These are phyloP conservation scores for Trametes versicolor DNA, from an alignment of 1,284 basidiomycete genomes.

Conservation along the genomic window DNA sequence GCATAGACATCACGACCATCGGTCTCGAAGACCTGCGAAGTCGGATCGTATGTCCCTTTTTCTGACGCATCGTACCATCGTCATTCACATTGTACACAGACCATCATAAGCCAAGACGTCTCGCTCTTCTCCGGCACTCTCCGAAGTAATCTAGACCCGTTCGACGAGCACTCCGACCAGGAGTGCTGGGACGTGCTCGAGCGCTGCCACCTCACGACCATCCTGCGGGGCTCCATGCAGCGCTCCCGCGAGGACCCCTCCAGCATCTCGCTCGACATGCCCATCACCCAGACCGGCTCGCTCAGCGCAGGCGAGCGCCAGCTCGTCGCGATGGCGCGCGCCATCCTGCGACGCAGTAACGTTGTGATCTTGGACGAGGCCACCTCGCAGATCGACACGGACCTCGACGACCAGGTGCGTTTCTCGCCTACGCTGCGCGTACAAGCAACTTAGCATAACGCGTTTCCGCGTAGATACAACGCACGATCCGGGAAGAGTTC, in stretches of 20 bases:
- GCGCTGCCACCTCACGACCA: conserved; percentile 65
- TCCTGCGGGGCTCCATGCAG: conserved; percentile 45
- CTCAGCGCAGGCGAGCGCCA: conserved; percentile 86
- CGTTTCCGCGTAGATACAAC: conserved; percentile 66
- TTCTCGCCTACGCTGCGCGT: too few species aligned
- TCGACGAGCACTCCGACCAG: conserved; percentile 66
- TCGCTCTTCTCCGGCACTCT: conserved; percentile 89
- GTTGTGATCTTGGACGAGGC: conserved; percentile 90
- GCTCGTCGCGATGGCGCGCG: conserved; percentile 78
- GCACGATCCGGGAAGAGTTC: conserved; percentile 82
- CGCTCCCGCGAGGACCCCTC: conserved; percentile 21
- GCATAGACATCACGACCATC: conserved; percentile 83
- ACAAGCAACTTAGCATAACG: too few species aligned
- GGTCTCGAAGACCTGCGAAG: conserved; percentile 86
- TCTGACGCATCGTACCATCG: not conserved
- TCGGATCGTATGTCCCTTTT: conserved; percentile 54
- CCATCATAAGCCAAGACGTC: conserved; percentile 86
- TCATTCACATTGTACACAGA: conserved; percentile 49
- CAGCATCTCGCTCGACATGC: conserved; percentile 61
- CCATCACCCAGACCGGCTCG: conserved; percentile 74
- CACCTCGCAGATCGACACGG: conserved; percentile 81
- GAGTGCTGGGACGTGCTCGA: conserved; percentile 74
- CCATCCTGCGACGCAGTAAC: conserved; percentile 78
- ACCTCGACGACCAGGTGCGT: conserved; percentile 72
- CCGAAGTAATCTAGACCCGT: conserved; percentile 81